A percentile compares a stretch with the other conserved stretches of the same genome.
These are phyloP conservation scores for Agastache rugosa DNA, from an alignment of 257 asterid genomes.

Conservation along the genomic window DNA sequence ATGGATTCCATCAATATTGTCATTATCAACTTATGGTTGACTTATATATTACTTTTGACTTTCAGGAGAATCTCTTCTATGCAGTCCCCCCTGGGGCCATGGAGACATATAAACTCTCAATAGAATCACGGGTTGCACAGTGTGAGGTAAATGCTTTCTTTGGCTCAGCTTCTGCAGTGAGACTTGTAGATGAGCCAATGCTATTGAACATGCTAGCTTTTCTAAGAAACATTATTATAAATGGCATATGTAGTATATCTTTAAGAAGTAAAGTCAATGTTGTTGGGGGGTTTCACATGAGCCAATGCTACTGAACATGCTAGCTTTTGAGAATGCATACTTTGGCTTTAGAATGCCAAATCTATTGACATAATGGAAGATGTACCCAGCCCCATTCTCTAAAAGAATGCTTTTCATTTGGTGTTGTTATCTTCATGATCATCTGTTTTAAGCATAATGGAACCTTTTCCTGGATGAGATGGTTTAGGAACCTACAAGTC, in stretches of 20 bases:
- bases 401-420: conserved; percentile 8
- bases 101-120: conserved; percentile 66
- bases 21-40: conserved; percentile 21
- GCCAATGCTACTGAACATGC: conserved; percentile 14
- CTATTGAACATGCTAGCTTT: conserved; percentile 19
- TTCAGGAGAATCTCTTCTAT: conserved; percentile 85
- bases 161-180: conserved; percentile 22
- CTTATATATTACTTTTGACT: conserved; percentile 31
- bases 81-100: conserved; percentile 67
- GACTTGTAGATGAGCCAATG: conserved; percentile 22
- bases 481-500: neutral
- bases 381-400: conserved; percentile 12
- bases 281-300: conserved; percentile 28
- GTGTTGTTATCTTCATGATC: neutral
- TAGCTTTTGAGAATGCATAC: conserved; percentile 26
- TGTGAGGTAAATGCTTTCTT: conserved; percentile 62
- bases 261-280: conserved; percentile 4
- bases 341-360: conserved; percentile 11
- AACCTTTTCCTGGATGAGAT: conserved; percentile 10
- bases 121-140: conserved; percentile 63
- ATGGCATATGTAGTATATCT: conserved; percentile 7
- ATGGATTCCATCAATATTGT: conserved; percentile 28
- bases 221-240: neutral
- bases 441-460: neutral
- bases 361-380: conserved; percentile 8